A percentile compares a stretch with the other conserved stretches of the same genome.
Conservation (phyloP, 345 rosid genomes). For the Hibiscus mutabilis region DNA sequence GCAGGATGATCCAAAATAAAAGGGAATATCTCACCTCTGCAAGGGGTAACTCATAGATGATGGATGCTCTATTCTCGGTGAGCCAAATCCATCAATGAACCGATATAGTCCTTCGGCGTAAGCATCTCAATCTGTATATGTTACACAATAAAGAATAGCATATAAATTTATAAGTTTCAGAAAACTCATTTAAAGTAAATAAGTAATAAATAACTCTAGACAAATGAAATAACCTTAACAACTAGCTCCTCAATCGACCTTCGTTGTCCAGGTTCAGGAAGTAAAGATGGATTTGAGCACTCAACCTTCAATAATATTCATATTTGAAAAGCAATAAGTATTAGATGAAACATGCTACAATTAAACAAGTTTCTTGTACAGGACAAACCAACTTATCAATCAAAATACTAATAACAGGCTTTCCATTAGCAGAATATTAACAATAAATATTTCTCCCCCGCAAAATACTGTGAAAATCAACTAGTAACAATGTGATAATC, state of each 20-base stretch:
- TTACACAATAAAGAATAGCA: conserved; percentile 19
- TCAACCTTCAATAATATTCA: conserved; percentile 52
- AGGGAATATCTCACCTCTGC: conserved; percentile 56
- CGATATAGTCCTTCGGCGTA: conserved; percentile 93
- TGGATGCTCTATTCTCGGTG: conserved; percentile 81
- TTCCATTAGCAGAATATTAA: neutral
- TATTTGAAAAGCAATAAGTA: conserved; percentile 18
- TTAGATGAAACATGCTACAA: conserved; percentile 1
- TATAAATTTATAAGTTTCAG: neutral
- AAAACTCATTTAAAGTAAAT: neutral
- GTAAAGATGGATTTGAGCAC: conserved; percentile 94
- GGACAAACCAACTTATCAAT: conserved; percentile 1
- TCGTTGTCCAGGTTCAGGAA: conserved; percentile 94
- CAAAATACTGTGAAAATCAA: neutral
- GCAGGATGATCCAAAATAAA: neutral
- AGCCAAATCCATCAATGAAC: conserved; percentile 93
- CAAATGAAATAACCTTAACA: conserved; percentile 61
- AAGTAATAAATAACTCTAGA: conserved; percentile 6
- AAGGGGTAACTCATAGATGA: conserved; percentile 79
- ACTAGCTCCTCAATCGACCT: conserved; percentile 84
- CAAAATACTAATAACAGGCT: neutral
- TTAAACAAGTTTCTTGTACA: conserved; percentile 1
- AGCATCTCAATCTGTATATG: conserved; percentile 79
- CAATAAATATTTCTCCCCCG: neutral
- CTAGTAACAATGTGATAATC: neutral